Percentiles rank a stretch among this genome's conserved stretches.
phyloP scores from a whole-genome alignment of 176 grass and related monocot species.

The Olyra latifolia region DNA sequence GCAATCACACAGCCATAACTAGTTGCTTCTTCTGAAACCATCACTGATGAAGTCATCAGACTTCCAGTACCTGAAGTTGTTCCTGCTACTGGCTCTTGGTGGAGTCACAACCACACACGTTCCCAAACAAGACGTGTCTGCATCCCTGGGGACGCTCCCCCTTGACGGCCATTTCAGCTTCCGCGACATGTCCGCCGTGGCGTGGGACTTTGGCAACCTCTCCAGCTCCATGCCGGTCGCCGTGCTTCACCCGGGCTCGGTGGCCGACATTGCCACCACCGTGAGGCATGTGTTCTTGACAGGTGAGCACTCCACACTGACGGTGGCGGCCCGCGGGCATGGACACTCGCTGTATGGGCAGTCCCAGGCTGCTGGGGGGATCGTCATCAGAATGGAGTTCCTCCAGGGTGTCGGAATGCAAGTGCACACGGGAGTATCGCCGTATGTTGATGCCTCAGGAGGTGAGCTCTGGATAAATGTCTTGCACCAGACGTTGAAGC shows the following conservation, averaged over 20 bases:
- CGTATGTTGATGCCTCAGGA: constrained; percentile 74
- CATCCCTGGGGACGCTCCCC: constrained; percentile 40
- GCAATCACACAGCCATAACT: constrained; percentile 1
- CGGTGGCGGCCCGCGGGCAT: constrained; percentile 76
- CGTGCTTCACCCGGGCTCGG: constrained; percentile 58
- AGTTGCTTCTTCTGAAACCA: constrained; percentile 29
- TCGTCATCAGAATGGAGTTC: constrained; percentile 72
- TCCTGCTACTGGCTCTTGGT: constrained; percentile 50
- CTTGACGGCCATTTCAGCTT: constrained; percentile 63
- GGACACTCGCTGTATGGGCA: constrained; percentile 85
- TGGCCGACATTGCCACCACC: constrained; percentile 52
- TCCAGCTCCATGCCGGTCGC: constrained; percentile 47
- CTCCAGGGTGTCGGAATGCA: constrained; percentile 30
- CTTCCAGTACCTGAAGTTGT: constrained; percentile 46
- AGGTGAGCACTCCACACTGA: constrained; percentile 50
- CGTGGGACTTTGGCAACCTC: constrained; percentile 69
- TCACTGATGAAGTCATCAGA: constrained; percentile 42
- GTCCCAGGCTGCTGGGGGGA: constrained; percentile 71
- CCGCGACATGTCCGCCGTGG: constrained; percentile 50
- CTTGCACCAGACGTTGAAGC: constrained; percentile 58
- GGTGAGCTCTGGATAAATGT: constrained; percentile 88
- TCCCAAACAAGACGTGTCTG: constrained; percentile 28
- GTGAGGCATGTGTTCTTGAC: constrained; percentile 58
- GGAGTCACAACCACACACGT: constrained; percentile 45
- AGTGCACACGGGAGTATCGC: constrained; percentile 48